These are phyloP conservation scores for Saussurea involucrata DNA, from an alignment of 129 eudicot genomes.

Conservation along the genomic window DNA sequence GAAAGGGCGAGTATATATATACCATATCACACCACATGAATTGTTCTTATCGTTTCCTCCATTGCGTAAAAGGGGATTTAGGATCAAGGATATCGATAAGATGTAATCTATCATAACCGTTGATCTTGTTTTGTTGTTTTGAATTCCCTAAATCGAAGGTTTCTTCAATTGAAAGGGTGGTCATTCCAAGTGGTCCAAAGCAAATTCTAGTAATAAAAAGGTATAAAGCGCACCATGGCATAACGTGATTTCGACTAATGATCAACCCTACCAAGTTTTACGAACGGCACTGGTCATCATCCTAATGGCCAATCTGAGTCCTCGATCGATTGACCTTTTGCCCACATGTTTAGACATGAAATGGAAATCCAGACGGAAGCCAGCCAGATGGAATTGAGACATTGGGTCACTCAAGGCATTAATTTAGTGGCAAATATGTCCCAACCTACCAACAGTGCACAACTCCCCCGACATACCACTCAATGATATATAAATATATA, in stretches of 20 bases:
- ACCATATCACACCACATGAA: constrained; percentile 34
- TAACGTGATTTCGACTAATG: neutral
- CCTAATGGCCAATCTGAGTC: neutral
- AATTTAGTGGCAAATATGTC: neutral
- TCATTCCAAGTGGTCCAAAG: constrained; percentile 12
- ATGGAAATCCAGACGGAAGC: constrained; percentile 1
- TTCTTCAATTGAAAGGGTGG: constrained; percentile 2
- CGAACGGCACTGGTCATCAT: neutral
- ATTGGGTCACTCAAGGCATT: neutral
- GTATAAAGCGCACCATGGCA: neutral
- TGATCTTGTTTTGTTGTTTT: neutral
- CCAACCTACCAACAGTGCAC: constrained; percentile 5
- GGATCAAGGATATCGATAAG: neutral
- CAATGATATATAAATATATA: neutral
- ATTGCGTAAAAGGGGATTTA: neutral
- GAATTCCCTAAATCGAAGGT: neutral
- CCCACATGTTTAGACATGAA: neutral
- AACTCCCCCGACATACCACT: constrained; percentile 1
- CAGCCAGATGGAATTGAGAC: constrained; percentile 14
- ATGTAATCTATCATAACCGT: neutral
- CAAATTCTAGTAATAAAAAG: constrained; percentile 6
- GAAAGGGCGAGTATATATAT: constrained; percentile 9
- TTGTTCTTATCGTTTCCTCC: constrained; percentile 16
- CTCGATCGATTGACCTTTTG: neutral
- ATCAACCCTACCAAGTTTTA: constrained; percentile 1